Evolutionary conservation across 306 rosid genomes (phyloP).

Genomic region (Hippophae rhamnoides): DNA sequence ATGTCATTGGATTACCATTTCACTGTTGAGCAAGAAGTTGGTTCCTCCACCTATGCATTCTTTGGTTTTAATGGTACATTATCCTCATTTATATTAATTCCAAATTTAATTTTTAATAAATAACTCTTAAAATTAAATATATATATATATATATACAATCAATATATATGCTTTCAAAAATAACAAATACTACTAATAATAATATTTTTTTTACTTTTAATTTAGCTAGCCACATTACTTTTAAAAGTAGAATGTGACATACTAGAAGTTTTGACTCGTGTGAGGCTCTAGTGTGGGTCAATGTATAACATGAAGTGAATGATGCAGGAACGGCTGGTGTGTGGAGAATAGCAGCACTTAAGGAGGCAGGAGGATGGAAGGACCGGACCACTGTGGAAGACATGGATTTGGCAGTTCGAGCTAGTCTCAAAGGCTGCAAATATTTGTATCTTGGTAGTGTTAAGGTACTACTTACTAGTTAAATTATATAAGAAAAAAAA

Average conservation of each 20-base stretch:
- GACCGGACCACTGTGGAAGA: constrained; percentile 91
- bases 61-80: constrained; percentile 72
- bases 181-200: too few relatives aligned
- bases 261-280: too few relatives aligned
- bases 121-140: neutral
- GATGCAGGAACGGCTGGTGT: constrained; percentile 81
- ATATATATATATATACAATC: too few relatives aligned
- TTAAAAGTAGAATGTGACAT: too few relatives aligned
- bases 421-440: constrained; percentile 92
- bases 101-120: neutral
- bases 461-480: constrained; percentile 27
- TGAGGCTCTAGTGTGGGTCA: too few relatives aligned
- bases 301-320: neutral
- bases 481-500: neutral
- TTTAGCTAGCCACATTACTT: too few relatives aligned
- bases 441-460: constrained; percentile 57
- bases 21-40: constrained; percentile 87
- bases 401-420: constrained; percentile 87
- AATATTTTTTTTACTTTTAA: too few relatives aligned
- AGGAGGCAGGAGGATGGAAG: constrained; percentile 94
- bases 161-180: too few relatives aligned
- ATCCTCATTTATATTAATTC: neutral
- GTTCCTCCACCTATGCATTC: constrained; percentile 72
- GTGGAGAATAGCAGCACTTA: constrained; percentile 76
- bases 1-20: constrained; percentile 96